A percentile compares a stretch with the other conserved stretches of the same genome.
Evolutionary conservation across 2,329 filamentous ascomycete species (phyloP).

Genomic region (Chrysoporthe deuterocubensis): DNA sequence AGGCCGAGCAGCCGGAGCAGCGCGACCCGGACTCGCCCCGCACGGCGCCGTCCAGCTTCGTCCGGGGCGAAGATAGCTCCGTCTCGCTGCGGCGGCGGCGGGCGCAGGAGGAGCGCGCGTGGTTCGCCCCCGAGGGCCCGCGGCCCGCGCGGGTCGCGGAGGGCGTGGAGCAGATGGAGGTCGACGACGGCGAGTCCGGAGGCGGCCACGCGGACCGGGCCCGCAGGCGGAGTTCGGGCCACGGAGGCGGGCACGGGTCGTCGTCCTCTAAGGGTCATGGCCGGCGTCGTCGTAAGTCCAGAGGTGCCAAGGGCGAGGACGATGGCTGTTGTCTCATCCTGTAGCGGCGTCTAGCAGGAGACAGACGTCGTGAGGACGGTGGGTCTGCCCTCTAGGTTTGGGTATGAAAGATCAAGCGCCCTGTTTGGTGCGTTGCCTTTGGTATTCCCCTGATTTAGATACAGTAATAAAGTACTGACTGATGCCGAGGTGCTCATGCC

Average conservation of each 20-base stretch:
- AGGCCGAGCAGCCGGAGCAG: not conserved
- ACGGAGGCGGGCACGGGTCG: too few species aligned
- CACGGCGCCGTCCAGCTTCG: not conserved
- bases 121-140: not conserved
- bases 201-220: too few species aligned
- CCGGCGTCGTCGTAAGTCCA: not conserved
- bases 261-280: not conserved
- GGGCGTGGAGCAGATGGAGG: not conserved
- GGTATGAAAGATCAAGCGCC: not conserved
- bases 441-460: not conserved
- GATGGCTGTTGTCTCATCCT: not conserved
- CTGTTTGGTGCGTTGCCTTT: too few species aligned
- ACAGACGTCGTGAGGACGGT: not conserved
- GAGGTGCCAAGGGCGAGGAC: not conserved
- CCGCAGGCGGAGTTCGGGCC: too few species aligned
- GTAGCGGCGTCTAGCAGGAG: not conserved
- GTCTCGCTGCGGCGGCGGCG: not conserved
- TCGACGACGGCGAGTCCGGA: too few species aligned
- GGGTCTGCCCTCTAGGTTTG: not conserved
- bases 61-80: not conserved
- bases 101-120: constrained; percentile 3
- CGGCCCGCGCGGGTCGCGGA: not conserved
- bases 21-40: not conserved
- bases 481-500: too few species aligned
- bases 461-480: not conserved